A percentile compares a stretch with the other conserved stretches of the same genome.
phyloP scores from a whole-genome alignment of 345 rosid species.

The Firmiana major region DNA sequence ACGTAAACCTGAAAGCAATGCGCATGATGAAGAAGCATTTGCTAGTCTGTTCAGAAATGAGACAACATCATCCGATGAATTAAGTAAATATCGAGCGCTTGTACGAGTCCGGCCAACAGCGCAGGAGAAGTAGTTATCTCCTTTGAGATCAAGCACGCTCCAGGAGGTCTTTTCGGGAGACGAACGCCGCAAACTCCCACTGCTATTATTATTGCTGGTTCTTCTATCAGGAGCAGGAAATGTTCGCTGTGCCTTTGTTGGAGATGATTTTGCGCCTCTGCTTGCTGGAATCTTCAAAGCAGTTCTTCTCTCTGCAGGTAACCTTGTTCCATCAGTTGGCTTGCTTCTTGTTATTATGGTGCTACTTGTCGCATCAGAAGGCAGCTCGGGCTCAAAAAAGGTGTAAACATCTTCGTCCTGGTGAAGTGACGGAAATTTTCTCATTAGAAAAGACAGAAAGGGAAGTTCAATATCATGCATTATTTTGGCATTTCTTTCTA shows the following conservation, averaged over 20 bases:
- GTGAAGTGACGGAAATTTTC: neutral
- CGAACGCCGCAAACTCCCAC: conserved; percentile 45
- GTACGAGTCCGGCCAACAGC: conserved; percentile 86
- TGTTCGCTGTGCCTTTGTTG: conserved; percentile 56
- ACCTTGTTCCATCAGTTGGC: conserved; percentile 55
- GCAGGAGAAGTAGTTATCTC: conserved; percentile 94
- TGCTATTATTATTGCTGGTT: conserved; percentile 25
- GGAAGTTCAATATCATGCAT: neutral
- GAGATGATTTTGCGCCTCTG: conserved; percentile 69
- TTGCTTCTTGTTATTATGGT: conserved; percentile 39
- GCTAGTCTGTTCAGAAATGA: conserved; percentile 67
- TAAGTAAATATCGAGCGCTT: conserved; percentile 67
- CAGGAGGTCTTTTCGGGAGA: conserved; percentile 79
- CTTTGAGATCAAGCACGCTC: conserved; percentile 98
- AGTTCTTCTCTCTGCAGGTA: conserved; percentile 55
- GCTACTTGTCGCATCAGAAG: conserved; percentile 46
- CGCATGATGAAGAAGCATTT: conserved; percentile 20
- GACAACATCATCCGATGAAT: conserved; percentile 79
- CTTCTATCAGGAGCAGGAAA: conserved; percentile 45
- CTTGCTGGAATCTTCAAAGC: conserved; percentile 51
- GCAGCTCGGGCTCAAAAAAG: conserved; percentile 96
- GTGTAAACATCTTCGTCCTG: conserved; percentile 99
- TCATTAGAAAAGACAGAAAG: neutral
- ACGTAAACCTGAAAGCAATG: neutral
- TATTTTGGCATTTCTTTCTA: neutral